Percentiles rank a stretch among this genome's conserved stretches.
Conservation (phyloP, 768 basidiomycete genomes). For the Calocera viscosa region DNA sequence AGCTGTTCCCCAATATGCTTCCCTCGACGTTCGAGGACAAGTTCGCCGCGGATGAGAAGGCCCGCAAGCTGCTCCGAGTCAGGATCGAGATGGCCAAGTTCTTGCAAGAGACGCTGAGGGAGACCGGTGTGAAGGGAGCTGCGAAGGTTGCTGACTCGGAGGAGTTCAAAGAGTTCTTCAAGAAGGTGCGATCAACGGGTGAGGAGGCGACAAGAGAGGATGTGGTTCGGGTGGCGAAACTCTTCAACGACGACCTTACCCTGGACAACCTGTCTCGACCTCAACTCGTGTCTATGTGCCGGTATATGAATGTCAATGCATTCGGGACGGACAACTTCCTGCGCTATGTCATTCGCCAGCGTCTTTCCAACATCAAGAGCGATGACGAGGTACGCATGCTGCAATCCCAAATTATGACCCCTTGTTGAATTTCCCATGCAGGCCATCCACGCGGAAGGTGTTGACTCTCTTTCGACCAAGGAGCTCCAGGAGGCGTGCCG, state of each 20-base stretch:
- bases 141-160: conserved; percentile 87
- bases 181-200: conserved; percentile 92
- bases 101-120: conserved; percentile 90
- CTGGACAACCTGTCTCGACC: conserved; percentile 96
- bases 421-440: conserved; percentile 25
- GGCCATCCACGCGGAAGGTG: conserved; percentile 77
- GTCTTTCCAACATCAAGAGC: conserved; percentile 67
- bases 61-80: conserved; percentile 86
- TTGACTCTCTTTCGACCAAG: conserved; percentile 76
- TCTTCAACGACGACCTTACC: conserved; percentile 96
- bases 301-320: conserved; percentile 96
- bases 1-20: conserved; percentile 97
- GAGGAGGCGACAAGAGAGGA: conserved; percentile 82
- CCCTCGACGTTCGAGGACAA: conserved; percentile 98
- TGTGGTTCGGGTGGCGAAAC: conserved; percentile 85
- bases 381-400: conserved; percentile 53
- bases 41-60: conserved; percentile 94
- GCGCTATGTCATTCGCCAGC: conserved; percentile 74
- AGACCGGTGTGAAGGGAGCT: conserved; percentile 84
- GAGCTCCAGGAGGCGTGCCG: conserved; percentile 91
- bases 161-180: conserved; percentile 98
- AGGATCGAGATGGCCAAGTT: conserved; percentile 99
- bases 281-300: conserved; percentile 93
- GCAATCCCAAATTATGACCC: background rate
- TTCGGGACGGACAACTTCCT: conserved; percentile 99